Percentiles rank a stretch among this genome's conserved stretches.
Evolutionary conservation across 257 asterid species (phyloP).

Genomic region (Nicotiana knightiana): DNA sequence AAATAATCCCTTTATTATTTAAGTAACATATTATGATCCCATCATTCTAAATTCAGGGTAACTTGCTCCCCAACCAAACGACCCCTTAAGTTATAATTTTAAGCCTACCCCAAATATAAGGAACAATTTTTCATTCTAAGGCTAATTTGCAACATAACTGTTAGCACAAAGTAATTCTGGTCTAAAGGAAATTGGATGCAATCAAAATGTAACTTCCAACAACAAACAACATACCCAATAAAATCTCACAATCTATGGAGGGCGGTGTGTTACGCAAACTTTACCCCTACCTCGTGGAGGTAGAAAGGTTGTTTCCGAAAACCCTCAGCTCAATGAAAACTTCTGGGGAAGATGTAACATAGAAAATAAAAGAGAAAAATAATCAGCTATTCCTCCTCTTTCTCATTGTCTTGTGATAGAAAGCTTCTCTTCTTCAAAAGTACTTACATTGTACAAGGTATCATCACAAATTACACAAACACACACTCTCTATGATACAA

Average conservation of each 20-base stretch:
- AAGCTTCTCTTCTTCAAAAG: not conserved
- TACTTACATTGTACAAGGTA: slow-evolving; percentile 5
- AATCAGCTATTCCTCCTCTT: not conserved
- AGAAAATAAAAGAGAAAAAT: not conserved
- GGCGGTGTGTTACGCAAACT: too few species aligned
- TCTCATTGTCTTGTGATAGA: not conserved
- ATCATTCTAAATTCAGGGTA: too few species aligned
- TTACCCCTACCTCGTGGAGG: too few species aligned
- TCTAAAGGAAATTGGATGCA: not conserved
- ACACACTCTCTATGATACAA: slow-evolving; percentile 48
- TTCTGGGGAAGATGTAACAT: not conserved
- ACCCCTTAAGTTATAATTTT: too few species aligned
- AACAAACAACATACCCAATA: too few species aligned
- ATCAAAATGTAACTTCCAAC: not conserved
- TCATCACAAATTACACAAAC: slow-evolving; percentile 34
- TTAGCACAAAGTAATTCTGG: not conserved
- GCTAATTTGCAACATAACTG: not conserved
- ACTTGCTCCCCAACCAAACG: too few species aligned
- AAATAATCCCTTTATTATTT: too few species aligned
- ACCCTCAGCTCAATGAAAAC: too few species aligned
- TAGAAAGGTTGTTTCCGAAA: too few species aligned
- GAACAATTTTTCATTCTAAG: not conserved
- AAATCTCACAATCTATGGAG: too few species aligned
- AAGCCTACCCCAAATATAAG: too few species aligned
- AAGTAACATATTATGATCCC: too few species aligned